phyloP scores from a whole-genome alignment of 768 basidiomycete genomes.

The Termitomyces sp. region DNA sequence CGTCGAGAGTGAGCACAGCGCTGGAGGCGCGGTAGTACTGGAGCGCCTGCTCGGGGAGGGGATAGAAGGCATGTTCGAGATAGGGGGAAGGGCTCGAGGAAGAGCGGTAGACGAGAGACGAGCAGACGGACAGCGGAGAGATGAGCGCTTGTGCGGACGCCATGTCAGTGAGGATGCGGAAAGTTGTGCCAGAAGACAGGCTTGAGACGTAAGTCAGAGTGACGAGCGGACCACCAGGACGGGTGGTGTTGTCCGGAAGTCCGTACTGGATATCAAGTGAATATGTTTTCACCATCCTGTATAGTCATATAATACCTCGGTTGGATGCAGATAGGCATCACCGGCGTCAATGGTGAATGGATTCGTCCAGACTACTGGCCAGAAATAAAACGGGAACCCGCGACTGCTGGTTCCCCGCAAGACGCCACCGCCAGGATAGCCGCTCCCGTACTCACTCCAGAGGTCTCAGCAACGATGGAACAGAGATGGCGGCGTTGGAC shows the following conservation, averaged over 20 bases:
- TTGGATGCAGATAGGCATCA: slow-evolving; percentile 4
- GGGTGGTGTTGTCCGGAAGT: slow-evolving; percentile 2
- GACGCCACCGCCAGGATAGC: slow-evolving; percentile 2
- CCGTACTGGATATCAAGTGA: slow-evolving; percentile 3
- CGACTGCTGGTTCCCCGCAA: slow-evolving; percentile 3
- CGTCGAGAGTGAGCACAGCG: slow-evolving; percentile 48
- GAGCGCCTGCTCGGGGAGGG: slow-evolving; percentile 39
- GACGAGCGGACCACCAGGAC: slow-evolving; percentile 8
- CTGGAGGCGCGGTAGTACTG: slow-evolving; percentile 59
- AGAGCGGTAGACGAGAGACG: not conserved
- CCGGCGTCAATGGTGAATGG: not conserved
- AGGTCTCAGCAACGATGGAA: not conserved
- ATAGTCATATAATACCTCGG: not conserved
- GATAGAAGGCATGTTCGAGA: not conserved
- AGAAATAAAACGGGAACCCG: slow-evolving; percentile 12
- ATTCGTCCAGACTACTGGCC: slow-evolving; percentile 6
- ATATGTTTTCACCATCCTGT: not conserved
- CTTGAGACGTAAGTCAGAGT: slow-evolving; percentile 1
- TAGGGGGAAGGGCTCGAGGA: not conserved
- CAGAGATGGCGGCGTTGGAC: not conserved
- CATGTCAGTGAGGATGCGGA: slow-evolving; percentile 8
- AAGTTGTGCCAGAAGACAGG: not conserved
- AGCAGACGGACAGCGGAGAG: not conserved
- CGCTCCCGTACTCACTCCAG: slow-evolving; percentile 8
- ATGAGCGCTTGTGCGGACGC: not conserved